Evolutionary conservation across 2,329 filamentous ascomycete species (phyloP).

Genomic region (Myriangium duriaei): DNA sequence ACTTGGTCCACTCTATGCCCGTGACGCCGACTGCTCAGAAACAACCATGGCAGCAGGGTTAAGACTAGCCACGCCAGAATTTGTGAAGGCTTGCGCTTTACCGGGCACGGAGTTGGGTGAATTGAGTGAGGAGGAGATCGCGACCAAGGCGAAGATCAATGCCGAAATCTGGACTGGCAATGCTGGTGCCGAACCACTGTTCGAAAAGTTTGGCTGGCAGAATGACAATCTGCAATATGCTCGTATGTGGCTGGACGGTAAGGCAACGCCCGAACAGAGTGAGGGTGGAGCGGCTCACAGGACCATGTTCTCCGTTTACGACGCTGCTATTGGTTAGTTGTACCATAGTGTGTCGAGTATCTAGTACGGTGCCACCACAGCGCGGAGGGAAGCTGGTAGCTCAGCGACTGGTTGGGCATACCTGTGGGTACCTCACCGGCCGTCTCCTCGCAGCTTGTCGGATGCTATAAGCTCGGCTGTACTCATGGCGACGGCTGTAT

Average conservation of each 20-base stretch:
- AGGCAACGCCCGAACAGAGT: slow-evolving; percentile 21
- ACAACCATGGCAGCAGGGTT: slow-evolving; percentile 20
- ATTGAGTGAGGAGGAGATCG: slow-evolving; percentile 11
- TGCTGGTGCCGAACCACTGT: slow-evolving; percentile 18
- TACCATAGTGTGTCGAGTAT: too few species aligned
- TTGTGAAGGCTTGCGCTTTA: slow-evolving; percentile 10
- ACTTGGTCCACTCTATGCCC: slow-evolving; percentile 26
- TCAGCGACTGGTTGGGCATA: too few species aligned
- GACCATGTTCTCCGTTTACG: slow-evolving; percentile 25
- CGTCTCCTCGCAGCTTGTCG: too few species aligned
- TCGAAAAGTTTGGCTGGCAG: slow-evolving; percentile 24
- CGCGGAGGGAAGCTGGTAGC: too few species aligned
- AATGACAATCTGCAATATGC: slow-evolving; percentile 22
- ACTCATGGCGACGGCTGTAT: too few species aligned
- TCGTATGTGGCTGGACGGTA: slow-evolving; percentile 27
- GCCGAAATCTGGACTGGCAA: slow-evolving; percentile 26
- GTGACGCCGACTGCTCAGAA: slow-evolving; percentile 16
- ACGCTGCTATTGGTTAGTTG: slow-evolving; percentile 19
- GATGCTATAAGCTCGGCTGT: too few species aligned
- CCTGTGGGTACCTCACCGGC: too few species aligned
- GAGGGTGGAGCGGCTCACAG: slow-evolving; percentile 20
- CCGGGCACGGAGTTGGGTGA: slow-evolving; percentile 11
- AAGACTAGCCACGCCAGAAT: slow-evolving; percentile 13
- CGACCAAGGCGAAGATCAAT: slow-evolving; percentile 15
- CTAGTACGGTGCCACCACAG: too few species aligned